Base-by-base conservation (phyloP, 1,284 basidiomycete genomes). In the Volvariella volvacea region DNA sequence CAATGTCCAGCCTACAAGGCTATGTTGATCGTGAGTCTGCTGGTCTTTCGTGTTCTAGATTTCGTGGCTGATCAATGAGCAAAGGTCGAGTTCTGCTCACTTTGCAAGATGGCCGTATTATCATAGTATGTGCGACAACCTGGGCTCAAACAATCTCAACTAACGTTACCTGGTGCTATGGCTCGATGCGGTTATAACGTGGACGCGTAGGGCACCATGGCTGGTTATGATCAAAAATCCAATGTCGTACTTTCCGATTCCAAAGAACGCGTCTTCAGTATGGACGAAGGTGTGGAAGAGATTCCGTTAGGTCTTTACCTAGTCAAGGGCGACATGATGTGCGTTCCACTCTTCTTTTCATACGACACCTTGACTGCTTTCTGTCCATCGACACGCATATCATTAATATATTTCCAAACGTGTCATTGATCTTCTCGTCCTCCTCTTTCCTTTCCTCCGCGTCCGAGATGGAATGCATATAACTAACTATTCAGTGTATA, bases 241-340 rank as follows among this genome's bases (percentile, higher is more conserved):
- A 96, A 96, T 62, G 78, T 96, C 54, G 92, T 96, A 49, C 78
- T 97, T 40, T 86, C 92, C 16, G 88, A 92, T 59, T 88, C 84
- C 44, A 89, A 87, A 57, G 93, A 97, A 62, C 80, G 93, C 53
- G 84, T 95, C 28, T 96, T 89, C 63, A 89, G 87, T 56, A 65
- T 77, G 45, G 94, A 99, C 14, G 88, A 89, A 57, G 88, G 88
- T 17, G 92, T 97, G 22, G 92, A 98, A 65, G 92, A 97, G 71
- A 83, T 95, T 9, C 88, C 92, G 0, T 71, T 99, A n/a, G 95
- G 95, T 1, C 71, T 99, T 39, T 99, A 99, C 65, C 82, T 99
- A 53, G 88, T 99, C 56, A 91, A 97, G 59, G 95, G 95, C 1
- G 95, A 99, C 60, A 94, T 95, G 74, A 93, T 96, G 95, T 97